Evolutionary conservation across 2,329 filamentous ascomycete species (phyloP), one percentile per base, ranked within the genome.

Genomic region (Dothidotthia symphoricarpi): DNA sequence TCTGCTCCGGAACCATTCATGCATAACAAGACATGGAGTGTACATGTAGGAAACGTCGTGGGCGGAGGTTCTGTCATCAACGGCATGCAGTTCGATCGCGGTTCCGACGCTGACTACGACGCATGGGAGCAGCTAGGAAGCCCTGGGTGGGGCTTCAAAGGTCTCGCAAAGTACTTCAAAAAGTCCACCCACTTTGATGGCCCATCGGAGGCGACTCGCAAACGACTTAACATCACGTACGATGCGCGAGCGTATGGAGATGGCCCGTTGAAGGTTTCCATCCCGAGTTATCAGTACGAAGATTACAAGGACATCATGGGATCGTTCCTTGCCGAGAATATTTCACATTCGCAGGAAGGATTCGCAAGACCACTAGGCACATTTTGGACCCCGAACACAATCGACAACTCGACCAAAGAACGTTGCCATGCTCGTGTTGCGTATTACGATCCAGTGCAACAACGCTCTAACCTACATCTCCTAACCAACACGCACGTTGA

Each of bases 101-200:
- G 54, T 14, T 44, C 49, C 8, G 46, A 49, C 16, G 57, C 41
- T 7, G 62, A 65, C 31, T 67, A 67, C 41, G 73, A 82, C 56
- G 70, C 69, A 3, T 82, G 78, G 78, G 72, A 71, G 31, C 59
- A 68, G 24, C 55, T 82, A 7, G 78, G 78, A 1, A 82, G 80
- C 47, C 36, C 57, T 1, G 78, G 76, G 0, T 83, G 80, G 79
- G 69, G 70, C 1, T 82, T 74, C 72, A 62, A 75, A 30, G 66
- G 66, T 10, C 44, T 75, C 7, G 36, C 59, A 12, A 60, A 57
- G 8, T 68, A 67, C 47, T 67, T 69, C 45, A 55, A 51, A 36
- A 55, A 53, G 27, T 41, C 28, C 14, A 40, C 34, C 2, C 34
- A 39, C 12, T 48, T 55, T 19, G 35, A 41, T 14, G 32, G 40